These are phyloP conservation scores for Exserohilum rostratum DNA, from an alignment of 2,329 filamentous ascomycete genomes.

Conservation along the genomic window DNA sequence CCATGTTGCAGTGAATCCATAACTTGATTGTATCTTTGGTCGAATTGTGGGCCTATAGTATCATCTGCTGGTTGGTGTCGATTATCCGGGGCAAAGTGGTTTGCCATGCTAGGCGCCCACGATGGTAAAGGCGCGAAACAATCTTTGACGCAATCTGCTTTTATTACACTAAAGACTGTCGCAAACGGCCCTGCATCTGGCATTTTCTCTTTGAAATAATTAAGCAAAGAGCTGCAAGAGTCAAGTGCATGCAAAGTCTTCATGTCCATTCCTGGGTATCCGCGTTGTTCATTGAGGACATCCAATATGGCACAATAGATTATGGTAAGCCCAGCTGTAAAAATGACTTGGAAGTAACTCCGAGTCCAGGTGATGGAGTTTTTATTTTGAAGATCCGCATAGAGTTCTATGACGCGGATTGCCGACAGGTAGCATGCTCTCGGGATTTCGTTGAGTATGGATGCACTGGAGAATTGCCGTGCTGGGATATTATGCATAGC, in stretches of 20 bases:
- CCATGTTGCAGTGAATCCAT: too few species aligned
- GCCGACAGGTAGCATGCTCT: conserved; percentile 46
- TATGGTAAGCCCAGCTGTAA: conserved; percentile 50
- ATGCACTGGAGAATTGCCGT: conserved; percentile 1
- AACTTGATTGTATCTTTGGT: too few species aligned
- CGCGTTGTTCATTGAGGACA: conserved; percentile 24
- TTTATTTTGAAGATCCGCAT: conserved; percentile 46
- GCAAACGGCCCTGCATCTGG: conserved; percentile 35
- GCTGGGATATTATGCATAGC: conserved; percentile 49
- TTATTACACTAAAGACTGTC: conserved; percentile 34
- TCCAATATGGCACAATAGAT: conserved; percentile 29
- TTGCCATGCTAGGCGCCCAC: neutral
- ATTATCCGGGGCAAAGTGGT: neutral
- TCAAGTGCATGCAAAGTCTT: conserved; percentile 12
- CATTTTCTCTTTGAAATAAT: conserved; percentile 32
- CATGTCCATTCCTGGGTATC: neutral
- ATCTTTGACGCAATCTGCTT: conserved; percentile 26
- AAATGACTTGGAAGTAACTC: conserved; percentile 58
- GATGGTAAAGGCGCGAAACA: neutral
- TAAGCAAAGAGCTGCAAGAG: conserved; percentile 28
- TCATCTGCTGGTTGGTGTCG: too few species aligned
- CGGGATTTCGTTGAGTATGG: conserved; percentile 15
- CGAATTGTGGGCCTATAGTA: too few species aligned
- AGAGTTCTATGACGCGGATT: conserved; percentile 48
- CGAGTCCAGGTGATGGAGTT: conserved; percentile 52